A percentile compares a stretch with the other conserved stretches of the same genome.
Conservation (phyloP, 805 yeast species). For the Yamadazyma scolyti region DNA sequence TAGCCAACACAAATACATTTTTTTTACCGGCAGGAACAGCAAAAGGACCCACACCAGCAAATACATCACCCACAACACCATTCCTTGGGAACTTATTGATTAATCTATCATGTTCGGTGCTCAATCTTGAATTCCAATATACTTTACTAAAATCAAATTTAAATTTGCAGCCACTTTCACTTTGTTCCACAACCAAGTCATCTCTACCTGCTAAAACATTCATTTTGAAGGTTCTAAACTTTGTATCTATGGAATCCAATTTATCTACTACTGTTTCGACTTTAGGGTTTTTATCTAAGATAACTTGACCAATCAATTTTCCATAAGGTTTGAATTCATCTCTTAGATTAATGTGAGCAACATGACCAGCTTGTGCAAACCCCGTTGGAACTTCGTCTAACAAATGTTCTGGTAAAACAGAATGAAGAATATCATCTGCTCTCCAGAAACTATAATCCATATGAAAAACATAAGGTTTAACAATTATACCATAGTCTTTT, state of each 20-base stretch:
- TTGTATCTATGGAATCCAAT: slow-evolving; percentile 78
- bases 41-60: slow-evolving; percentile 99
- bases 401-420: slow-evolving; percentile 71
- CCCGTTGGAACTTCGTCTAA: slow-evolving; percentile 82
- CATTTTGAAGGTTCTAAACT: slow-evolving; percentile 91
- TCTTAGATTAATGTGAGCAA: slow-evolving; percentile 86
- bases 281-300: slow-evolving; percentile 80
- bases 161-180: slow-evolving; percentile 82
- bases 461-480: slow-evolving; percentile 50
- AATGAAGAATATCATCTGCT: slow-evolving; percentile 76
- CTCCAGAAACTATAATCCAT: slow-evolving; percentile 82
- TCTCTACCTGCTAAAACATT: slow-evolving; percentile 85
- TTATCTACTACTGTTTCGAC: slow-evolving; percentile 90
- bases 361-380: slow-evolving; percentile 89
- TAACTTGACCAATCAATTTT: slow-evolving; percentile 78
- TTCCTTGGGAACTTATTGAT: slow-evolving; percentile 58
- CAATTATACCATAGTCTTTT: slow-evolving; percentile 40
- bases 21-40: slow-evolving; percentile 94
- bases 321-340: slow-evolving; percentile 84
- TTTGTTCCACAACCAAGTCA: slow-evolving; percentile 76
- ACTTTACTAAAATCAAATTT: slow-evolving; percentile 88
- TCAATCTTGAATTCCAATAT: slow-evolving; percentile 94
- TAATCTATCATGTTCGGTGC: slow-evolving; percentile 87
- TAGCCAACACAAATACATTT: slow-evolving; percentile 76
- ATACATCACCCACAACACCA: slow-evolving; percentile 86